Evolutionary conservation across 139 green algal species (phyloP).

Genomic region (Penium margaritaceum): DNA sequence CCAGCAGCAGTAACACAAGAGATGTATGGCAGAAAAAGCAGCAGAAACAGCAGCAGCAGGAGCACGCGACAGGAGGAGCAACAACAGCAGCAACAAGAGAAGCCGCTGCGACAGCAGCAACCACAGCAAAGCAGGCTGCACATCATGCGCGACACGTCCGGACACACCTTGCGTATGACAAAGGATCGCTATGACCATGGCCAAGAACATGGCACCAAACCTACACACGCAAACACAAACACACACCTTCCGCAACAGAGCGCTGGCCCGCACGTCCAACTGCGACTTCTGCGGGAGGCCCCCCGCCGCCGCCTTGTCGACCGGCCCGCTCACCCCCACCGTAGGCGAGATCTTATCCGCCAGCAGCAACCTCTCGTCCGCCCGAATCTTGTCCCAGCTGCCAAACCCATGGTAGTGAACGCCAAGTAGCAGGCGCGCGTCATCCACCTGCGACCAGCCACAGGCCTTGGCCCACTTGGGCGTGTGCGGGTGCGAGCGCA

Average conservation of each 20-base stretch:
- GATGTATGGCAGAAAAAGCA: too few relatives aligned
- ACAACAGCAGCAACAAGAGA: not conserved
- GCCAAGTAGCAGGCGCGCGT: conserved; percentile 75
- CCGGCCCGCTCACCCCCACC: conserved; percentile 31
- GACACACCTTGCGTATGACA: not conserved
- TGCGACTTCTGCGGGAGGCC: conserved; percentile 53
- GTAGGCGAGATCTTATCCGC: conserved; percentile 59
- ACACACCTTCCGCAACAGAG: conserved; percentile 57
- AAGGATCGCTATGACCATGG: not conserved
- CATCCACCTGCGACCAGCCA: conserved; percentile 67
- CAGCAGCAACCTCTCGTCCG: conserved; percentile 63
- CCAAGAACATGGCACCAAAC: not conserved
- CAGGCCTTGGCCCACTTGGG: conserved; percentile 52
- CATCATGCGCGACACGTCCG: not conserved
- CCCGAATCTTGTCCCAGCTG: conserved; percentile 68
- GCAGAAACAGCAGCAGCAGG: too few relatives aligned
- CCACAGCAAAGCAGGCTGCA: not conserved
- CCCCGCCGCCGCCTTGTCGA: not conserved
- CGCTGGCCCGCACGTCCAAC: conserved; percentile 73
- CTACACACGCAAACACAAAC: not conserved
- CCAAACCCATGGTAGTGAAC: conserved; percentile 66
- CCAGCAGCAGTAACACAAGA: too few relatives aligned
- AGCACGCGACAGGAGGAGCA: not conserved
- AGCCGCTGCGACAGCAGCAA: not conserved
- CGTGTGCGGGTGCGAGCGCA: conserved; percentile 49